Conservation (phyloP, 768 basidiomycete species). For the Lactarius pseudohatsudake region DNA sequence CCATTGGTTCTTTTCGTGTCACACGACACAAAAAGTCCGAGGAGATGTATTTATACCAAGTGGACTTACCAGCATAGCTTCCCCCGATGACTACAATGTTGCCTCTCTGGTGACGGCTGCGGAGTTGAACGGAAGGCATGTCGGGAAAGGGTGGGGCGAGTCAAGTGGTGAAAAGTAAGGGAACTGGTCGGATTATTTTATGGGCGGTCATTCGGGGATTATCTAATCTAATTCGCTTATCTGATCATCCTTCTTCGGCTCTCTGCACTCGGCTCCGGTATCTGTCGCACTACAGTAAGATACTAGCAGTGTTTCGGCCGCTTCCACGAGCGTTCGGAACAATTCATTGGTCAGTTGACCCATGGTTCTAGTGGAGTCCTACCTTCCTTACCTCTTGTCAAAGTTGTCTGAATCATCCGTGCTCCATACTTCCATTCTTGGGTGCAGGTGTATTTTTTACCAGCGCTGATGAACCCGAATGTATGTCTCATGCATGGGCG, state of each 20-base stretch:
- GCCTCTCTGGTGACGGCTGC: conserved; percentile 21
- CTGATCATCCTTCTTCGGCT: neutral
- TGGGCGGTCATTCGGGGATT: neutral
- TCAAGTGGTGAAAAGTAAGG: neutral
- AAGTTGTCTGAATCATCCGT: neutral
- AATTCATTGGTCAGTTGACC: too few species aligned
- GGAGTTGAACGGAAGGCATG: conserved; percentile 10
- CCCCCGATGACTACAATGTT: conserved; percentile 41
- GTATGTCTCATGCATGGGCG: too few species aligned
- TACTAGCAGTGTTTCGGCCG: too few species aligned
- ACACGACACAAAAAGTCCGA: neutral
- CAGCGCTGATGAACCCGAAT: neutral
- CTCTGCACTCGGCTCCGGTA: too few species aligned
- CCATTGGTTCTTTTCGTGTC: neutral
- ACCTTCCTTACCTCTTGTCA: neutral
- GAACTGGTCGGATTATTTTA: neutral
- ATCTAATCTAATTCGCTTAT: conserved; percentile 3
- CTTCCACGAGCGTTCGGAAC: too few species aligned
- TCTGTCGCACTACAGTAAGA: too few species aligned
- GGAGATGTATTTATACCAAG: too few species aligned
- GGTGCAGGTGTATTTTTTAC: neutral
- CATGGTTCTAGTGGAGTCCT: neutral
- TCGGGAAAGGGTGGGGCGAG: neutral
- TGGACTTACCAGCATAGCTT: conserved; percentile 36
- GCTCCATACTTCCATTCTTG: neutral